These are phyloP conservation scores for Fusarium foetens DNA, from an alignment of 2,329 filamentous ascomycete genomes.

Conservation along the genomic window DNA sequence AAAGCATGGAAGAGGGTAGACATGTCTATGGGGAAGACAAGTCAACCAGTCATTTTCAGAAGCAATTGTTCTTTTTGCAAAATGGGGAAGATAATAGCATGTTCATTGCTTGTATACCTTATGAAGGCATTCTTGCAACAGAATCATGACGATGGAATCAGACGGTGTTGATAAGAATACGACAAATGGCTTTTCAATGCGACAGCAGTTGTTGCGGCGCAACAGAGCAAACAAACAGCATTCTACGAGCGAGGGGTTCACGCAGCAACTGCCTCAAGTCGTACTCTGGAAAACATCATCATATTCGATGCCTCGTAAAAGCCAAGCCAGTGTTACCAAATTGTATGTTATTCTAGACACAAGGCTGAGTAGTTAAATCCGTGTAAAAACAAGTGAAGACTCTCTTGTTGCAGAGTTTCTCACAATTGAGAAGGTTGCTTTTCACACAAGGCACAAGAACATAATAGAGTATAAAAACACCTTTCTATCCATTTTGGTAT, in stretches of 20 bases:
- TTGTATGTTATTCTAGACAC: background rate
- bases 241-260: background rate
- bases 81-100: background rate
- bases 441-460: background rate
- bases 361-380: background rate
- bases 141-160: background rate
- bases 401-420: background rate
- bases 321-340: background rate
- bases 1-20: background rate
- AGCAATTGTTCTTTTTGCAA: background rate
- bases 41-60: background rate
- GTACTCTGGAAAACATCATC: background rate
- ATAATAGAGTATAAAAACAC: conserved; percentile 29
- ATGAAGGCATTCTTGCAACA: background rate
- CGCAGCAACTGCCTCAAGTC: background rate
- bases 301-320: background rate
- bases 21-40: background rate
- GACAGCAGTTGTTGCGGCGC: background rate
- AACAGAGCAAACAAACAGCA: background rate
- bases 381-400: background rate
- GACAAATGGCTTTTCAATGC: background rate
- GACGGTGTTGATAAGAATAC: background rate
- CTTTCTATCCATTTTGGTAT: conserved; percentile 47
- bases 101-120: background rate
- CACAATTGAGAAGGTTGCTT: background rate